Base-by-base conservation (phyloP, 139 green algal species). In the Coelastrella sp. region DNA sequence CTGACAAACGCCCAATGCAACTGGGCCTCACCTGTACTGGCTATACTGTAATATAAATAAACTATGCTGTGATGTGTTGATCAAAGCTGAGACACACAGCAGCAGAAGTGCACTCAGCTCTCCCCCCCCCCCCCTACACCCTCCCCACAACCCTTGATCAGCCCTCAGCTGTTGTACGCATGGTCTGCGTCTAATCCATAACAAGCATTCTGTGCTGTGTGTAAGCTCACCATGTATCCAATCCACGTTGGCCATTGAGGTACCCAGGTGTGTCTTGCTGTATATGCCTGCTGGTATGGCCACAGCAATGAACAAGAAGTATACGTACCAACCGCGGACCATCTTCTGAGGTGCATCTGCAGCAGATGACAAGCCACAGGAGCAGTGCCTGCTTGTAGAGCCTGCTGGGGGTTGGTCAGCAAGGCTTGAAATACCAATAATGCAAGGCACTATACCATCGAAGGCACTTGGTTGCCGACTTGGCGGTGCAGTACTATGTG, bases 251-350 rank as follows among this genome's bases (percentile, higher is more conserved):
- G 74, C 56, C 73, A 90, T 83, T 10, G 64, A 82, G 17, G 85
- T 90, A 4, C 73, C 73, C n/a, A 84, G 60, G n/a, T 77, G 22
- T 61, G 73, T 61, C 73, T 84, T 83, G 71, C 57, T 54, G 73
- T 83, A 90, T 2, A 90, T 76, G 85, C 85, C 85, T 16, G 85
- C 85, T 61, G 85, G 74, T 13, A 90, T 76, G 3, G 85, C 85
- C 14, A 89, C 85, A 65, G 73, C 85, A 75, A 89, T 68, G 66
- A 89, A 89, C 7, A 60, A 7, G 20, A 89, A 22, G 56, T 89
- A 89, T 6, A 73, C 5, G 11, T 59, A 23, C 56, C 56, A 89
- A 23, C 85, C 85, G 11, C 16, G 74, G 20, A 83, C 20, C 32
- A 76, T 54, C 13, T 58, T 10, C 57, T 60, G 74, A 16, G 85